Evolutionary conservation across 2,329 filamentous ascomycete species (phyloP).

Genomic region (Scedosporium minutisporum): DNA sequence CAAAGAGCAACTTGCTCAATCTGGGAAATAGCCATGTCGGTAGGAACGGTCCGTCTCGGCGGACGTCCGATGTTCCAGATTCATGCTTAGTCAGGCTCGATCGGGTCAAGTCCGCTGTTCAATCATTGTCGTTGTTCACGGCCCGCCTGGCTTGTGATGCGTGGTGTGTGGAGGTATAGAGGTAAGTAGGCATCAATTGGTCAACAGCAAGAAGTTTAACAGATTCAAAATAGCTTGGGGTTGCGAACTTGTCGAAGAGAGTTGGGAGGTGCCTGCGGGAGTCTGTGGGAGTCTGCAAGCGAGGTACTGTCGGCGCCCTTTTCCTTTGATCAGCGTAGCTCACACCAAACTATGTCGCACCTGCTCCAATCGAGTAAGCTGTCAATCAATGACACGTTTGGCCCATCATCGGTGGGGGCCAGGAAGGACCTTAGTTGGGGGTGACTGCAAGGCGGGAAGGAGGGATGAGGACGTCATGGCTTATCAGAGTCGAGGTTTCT

Average conservation of each 20-base stretch:
- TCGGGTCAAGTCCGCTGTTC: not conserved
- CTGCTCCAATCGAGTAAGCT: no score
- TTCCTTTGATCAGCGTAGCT: no score
- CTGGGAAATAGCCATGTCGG: constrained; percentile 7
- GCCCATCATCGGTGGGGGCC: not conserved
- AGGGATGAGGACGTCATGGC: not conserved
- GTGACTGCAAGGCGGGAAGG: not conserved
- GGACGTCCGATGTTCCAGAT: not conserved
- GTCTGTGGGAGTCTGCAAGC: no score
- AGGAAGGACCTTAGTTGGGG: not conserved
- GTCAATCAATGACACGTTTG: no score
- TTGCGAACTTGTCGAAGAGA: no score
- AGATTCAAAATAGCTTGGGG: no score
- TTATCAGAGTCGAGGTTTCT: not conserved
- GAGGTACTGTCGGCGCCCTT: no score
- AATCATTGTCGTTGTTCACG: not conserved
- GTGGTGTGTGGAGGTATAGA: not conserved
- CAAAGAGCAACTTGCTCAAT: not conserved
- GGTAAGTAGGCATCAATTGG: no score
- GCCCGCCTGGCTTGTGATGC: not conserved
- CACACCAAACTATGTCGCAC: no score
- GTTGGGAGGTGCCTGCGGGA: no score
- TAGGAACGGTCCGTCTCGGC: constrained; percentile 6
- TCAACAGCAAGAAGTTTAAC: no score
- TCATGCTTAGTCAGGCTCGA: not conserved